phyloP scores from a whole-genome alignment of 2,329 filamentous ascomycete species.

The Colletotrichum limetticola region DNA sequence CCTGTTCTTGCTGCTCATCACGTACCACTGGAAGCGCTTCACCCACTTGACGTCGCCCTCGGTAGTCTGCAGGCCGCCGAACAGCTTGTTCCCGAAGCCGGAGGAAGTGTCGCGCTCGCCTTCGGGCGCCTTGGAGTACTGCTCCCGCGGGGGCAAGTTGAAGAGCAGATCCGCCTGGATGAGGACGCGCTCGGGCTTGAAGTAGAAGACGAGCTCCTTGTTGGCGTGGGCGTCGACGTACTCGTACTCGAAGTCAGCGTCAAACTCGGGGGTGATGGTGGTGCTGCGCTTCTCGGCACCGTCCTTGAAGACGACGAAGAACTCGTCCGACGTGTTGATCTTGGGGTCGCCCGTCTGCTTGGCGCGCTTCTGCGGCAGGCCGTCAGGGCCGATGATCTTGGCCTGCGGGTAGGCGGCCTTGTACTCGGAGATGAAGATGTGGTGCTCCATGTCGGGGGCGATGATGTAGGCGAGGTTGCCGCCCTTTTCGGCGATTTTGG shows the following conservation, averaged over 20 bases:
- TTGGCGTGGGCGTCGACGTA: slow-evolving; percentile 84
- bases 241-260: slow-evolving; percentile 86
- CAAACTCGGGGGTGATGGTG: slow-evolving; percentile 80
- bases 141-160: slow-evolving; percentile 88
- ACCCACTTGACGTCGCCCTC: slow-evolving; percentile 76
- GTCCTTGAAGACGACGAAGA: slow-evolving; percentile 75
- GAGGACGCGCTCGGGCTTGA: slow-evolving; percentile 80
- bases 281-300: slow-evolving; percentile 60
- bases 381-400: slow-evolving; percentile 83
- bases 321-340: slow-evolving; percentile 54
- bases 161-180: slow-evolving; percentile 94
- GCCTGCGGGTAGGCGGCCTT: slow-evolving; percentile 81
- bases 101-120: slow-evolving; percentile 46
- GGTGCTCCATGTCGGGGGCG: slow-evolving; percentile 91
- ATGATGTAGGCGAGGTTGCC: slow-evolving; percentile 84
- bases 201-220: slow-evolving; percentile 88
- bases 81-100: slow-evolving; percentile 44
- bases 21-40: slow-evolving; percentile 87
- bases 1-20: slow-evolving; percentile 68
- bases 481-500: slow-evolving; percentile 71
- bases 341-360: slow-evolving; percentile 65
- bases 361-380: slow-evolving; percentile 83
- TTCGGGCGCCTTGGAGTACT: slow-evolving; percentile 74
- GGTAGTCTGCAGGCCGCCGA: slow-evolving; percentile 66
- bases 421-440: slow-evolving; percentile 93